These are phyloP conservation scores for Nitzschia putrida DNA, from an alignment of 108 stramenopile species.

Conservation along the genomic window DNA sequence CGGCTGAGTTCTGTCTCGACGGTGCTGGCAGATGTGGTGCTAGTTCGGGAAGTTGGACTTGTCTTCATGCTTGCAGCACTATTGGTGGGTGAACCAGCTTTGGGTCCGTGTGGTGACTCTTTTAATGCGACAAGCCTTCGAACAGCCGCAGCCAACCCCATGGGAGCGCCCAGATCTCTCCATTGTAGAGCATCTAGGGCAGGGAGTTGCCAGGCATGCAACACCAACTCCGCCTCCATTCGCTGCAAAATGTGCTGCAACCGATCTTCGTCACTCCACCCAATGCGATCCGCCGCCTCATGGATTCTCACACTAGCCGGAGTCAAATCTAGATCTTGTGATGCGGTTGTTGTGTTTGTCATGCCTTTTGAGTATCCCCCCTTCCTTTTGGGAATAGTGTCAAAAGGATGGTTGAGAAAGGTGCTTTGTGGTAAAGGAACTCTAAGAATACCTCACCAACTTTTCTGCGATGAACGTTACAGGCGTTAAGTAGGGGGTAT, in stretches of 20 bases:
- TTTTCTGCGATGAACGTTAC: too few relatives aligned
- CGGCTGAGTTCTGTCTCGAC: too few relatives aligned
- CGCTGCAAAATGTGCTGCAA: conserved; percentile 8
- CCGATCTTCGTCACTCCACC: conserved; percentile 1
- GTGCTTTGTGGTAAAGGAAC: too few relatives aligned
- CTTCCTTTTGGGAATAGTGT: too few relatives aligned
- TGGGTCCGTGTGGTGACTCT: not conserved
- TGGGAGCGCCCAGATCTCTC: conserved; percentile 26
- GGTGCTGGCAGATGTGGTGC: not conserved
- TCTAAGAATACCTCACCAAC: too few relatives aligned
- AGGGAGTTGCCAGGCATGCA: conserved; percentile 35
- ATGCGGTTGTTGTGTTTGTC: too few relatives aligned
- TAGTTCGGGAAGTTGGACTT: not conserved
- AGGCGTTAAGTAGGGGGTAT: too few relatives aligned
- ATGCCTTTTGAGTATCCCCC: too few relatives aligned
- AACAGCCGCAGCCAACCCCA: conserved; percentile 38
- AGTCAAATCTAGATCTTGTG: too few relatives aligned
- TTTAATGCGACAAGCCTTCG: not conserved
- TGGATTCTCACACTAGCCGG: not conserved
- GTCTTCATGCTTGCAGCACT: not conserved
- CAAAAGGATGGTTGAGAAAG: too few relatives aligned
- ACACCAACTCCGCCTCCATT: conserved; percentile 29
- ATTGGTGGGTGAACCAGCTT: not conserved
- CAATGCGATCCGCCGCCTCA: conserved; percentile 10
- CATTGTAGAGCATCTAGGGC: conserved; percentile 31